phyloP scores from a whole-genome alignment of 1,284 basidiomycete species.

The Rhodotorula sp. region DNA sequence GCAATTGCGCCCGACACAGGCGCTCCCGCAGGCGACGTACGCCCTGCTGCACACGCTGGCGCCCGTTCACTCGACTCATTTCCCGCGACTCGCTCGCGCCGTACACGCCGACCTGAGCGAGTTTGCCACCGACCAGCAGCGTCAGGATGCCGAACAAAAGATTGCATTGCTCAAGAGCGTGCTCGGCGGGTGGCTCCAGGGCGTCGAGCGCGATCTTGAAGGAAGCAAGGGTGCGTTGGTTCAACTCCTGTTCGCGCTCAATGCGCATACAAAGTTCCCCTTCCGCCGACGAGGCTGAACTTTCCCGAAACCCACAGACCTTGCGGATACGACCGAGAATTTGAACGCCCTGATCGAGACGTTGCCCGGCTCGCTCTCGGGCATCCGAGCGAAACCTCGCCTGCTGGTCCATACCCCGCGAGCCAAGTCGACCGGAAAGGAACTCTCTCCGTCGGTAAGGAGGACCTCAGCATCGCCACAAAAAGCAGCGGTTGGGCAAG shows the following conservation, averaged over 20 bases:
- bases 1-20: slow-evolving; percentile 8
- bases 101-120: slow-evolving; percentile 26
- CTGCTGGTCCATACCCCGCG: slow-evolving; percentile 30
- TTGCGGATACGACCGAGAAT: slow-evolving; percentile 15
- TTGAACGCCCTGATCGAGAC: slow-evolving; percentile 16
- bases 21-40: slow-evolving; percentile 8
- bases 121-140: slow-evolving; percentile 11
- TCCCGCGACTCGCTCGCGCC: slow-evolving; percentile 2
- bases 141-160: slow-evolving; percentile 23
- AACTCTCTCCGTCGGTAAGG: slow-evolving; percentile 1
- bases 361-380: slow-evolving; percentile 25
- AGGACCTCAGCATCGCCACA: background rate
- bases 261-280: too few relatives aligned
- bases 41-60: slow-evolving; percentile 26
- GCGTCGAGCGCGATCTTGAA: slow-evolving; percentile 31
- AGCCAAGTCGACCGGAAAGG: background rate
- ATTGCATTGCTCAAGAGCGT: slow-evolving; percentile 35
- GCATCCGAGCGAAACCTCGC: slow-evolving; percentile 31
- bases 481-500: background rate
- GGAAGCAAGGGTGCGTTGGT: slow-evolving; percentile 5
- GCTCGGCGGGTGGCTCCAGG: slow-evolving; percentile 35
- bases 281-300: background rate
- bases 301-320: background rate
- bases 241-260: background rate
- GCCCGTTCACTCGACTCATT: slow-evolving; percentile 20